These are phyloP conservation scores for Lithospermum erythrorhizon DNA, from an alignment of 257 asterid species.

Conservation along the genomic window DNA sequence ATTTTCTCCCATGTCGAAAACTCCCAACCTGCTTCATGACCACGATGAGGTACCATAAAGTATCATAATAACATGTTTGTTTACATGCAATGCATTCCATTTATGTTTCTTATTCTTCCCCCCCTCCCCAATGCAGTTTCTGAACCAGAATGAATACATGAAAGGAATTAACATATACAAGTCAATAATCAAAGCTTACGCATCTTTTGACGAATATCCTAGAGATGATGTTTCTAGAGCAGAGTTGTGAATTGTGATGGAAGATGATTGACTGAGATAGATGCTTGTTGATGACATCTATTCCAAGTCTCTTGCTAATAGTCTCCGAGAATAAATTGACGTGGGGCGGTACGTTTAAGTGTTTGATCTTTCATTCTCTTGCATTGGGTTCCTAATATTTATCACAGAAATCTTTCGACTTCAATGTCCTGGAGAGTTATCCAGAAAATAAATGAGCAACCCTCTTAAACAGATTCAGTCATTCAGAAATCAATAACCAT, in stretches of 20 bases:
- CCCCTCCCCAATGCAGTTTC: conserved; percentile 42
- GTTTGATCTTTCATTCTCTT: conserved; percentile 12
- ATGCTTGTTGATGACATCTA: neutral
- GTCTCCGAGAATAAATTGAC: too few species aligned
- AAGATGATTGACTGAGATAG: neutral
- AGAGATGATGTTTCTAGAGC: conserved; percentile 22
- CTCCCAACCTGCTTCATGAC: conserved; percentile 91
- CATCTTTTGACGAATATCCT: conserved; percentile 39
- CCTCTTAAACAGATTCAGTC: too few species aligned
- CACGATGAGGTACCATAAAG: conserved; percentile 67
- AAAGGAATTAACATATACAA: conserved; percentile 62
- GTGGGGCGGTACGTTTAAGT: too few species aligned
- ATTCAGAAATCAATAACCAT: too few species aligned
- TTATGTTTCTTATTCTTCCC: neutral
- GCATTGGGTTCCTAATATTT: too few species aligned
- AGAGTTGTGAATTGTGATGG: neutral
- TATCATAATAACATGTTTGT: neutral
- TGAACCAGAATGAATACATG: conserved; percentile 85
- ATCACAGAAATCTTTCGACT: too few species aligned
- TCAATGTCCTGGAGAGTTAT: too few species aligned
- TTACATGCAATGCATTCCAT: neutral
- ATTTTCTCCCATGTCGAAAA: conserved; percentile 96
- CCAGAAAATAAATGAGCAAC: too few species aligned
- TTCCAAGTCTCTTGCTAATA: too few species aligned
- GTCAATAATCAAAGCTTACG: conserved; percentile 64